Conservation (phyloP, 2,329 filamentous ascomycete genomes). For the Exophiala xenobiotica region DNA sequence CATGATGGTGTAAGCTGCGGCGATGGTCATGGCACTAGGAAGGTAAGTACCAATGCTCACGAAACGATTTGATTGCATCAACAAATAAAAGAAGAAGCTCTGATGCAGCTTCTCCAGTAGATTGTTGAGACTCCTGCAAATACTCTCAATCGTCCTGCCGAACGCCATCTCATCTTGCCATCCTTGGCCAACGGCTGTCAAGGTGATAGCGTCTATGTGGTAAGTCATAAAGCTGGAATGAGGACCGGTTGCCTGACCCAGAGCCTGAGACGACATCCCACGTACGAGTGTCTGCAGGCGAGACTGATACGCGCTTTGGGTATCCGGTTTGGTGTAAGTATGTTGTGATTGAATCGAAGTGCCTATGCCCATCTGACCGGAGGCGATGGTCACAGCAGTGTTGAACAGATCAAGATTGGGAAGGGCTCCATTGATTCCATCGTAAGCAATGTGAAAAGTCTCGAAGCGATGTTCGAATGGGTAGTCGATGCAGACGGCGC, state of each 20-base stretch:
- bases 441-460: slow-evolving; percentile 86
- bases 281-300: slow-evolving; percentile 84
- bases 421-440: slow-evolving; percentile 91
- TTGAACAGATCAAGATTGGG: slow-evolving; percentile 97
- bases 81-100: slow-evolving; percentile 98
- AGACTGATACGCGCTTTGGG: slow-evolving; percentile 74
- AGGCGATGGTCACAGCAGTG: slow-evolving; percentile 82
- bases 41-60: slow-evolving; percentile 98
- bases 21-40: slow-evolving; percentile 94
- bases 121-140: slow-evolving; percentile 93
- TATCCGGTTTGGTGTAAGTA: slow-evolving; percentile 62
- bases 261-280: slow-evolving; percentile 87
- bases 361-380: slow-evolving; percentile 86
- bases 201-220: slow-evolving; percentile 91
- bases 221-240: slow-evolving; percentile 98
- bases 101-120: slow-evolving; percentile 94
- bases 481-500: slow-evolving; percentile 90
- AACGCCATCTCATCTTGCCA: slow-evolving; percentile 99
- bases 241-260: slow-evolving; percentile 84
- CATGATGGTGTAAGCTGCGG: slow-evolving; percentile 92
- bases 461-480: slow-evolving; percentile 81
- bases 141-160: slow-evolving; percentile 82
- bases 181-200: slow-evolving; percentile 84
- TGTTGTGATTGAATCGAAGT: slow-evolving; percentile 70
- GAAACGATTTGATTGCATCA: slow-evolving; percentile 88